These are phyloP conservation scores for Aureobasidium sp. DNA, from an alignment of 2,329 filamentous ascomycete species.

Conservation along the genomic window DNA sequence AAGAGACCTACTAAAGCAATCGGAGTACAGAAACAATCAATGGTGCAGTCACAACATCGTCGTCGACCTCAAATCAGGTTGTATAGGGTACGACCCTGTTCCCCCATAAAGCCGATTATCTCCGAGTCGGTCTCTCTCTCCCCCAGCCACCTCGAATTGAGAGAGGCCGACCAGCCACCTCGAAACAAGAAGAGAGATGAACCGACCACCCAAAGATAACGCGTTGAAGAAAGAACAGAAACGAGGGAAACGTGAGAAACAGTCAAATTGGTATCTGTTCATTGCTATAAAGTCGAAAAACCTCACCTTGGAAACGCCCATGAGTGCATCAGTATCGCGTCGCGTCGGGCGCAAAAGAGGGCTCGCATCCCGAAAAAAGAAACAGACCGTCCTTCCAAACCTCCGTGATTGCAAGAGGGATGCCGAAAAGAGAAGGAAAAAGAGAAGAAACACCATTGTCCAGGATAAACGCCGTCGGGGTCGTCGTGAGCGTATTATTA, in stretches of 20 bases:
- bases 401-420: neutral
- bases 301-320: neutral
- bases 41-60: neutral
- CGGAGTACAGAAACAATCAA: neutral
- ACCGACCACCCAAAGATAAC: too few relatives aligned
- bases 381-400: neutral
- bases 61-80: neutral
- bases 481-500: neutral
- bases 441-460: neutral
- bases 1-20: neutral
- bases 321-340: neutral
- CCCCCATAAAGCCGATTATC: neutral
- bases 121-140: too few relatives aligned
- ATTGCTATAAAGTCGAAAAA: neutral
- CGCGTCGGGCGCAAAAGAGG: neutral
- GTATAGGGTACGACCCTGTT: neutral
- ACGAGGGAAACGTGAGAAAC: too few relatives aligned
- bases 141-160: neutral
- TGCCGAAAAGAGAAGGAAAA: neutral
- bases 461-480: slow-evolving; percentile 1
- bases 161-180: neutral
- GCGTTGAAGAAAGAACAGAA: too few relatives aligned
- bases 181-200: neutral
- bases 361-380: neutral
- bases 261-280: neutral